Percentiles rank a stretch among this genome's conserved stretches.
Conservation (phyloP, 139 green algal species). For the Picochlorum sp. region DNA sequence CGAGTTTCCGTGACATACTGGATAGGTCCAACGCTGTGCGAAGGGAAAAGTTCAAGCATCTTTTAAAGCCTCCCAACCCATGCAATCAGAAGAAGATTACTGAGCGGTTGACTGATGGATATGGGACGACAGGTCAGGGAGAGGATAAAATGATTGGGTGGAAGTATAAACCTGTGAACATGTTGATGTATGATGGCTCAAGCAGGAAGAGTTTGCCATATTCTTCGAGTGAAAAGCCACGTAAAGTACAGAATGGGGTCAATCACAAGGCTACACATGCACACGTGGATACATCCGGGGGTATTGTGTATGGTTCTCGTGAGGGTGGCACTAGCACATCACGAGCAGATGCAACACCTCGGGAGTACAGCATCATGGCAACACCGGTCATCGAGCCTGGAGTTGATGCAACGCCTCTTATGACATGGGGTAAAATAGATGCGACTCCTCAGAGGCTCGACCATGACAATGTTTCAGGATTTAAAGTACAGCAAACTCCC, state of each 20-base stretch:
- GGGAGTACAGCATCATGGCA: constrained; percentile 30
- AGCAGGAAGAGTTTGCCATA: constrained; percentile 32
- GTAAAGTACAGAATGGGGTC: constrained; percentile 59
- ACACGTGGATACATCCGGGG: neutral
- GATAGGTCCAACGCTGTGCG: constrained; percentile 36
- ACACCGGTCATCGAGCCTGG: constrained; percentile 40
- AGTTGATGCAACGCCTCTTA: constrained; percentile 55
- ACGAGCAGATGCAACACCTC: neutral
- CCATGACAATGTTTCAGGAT: constrained; percentile 20
- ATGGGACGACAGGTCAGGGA: constrained; percentile 58
- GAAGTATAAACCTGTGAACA: constrained; percentile 51
- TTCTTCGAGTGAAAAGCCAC: constrained; percentile 41
- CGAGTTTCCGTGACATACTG: constrained; percentile 58
- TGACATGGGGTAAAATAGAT: constrained; percentile 82
- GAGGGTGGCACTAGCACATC: neutral
- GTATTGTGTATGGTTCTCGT: neutral
- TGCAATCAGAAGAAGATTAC: neutral
- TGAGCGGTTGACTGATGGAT: constrained; percentile 37
- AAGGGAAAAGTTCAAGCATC: constrained; percentile 1
- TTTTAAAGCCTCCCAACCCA: neutral
- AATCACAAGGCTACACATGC: constrained; percentile 40
- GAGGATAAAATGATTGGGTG: constrained; percentile 39
- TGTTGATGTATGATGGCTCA: constrained; percentile 58
- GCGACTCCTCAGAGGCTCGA: constrained; percentile 60
- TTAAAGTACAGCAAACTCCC: constrained; percentile 17